Percentiles rank a stretch among this genome's conserved stretches.
Evolutionary conservation across 2,329 filamentous ascomycete genomes (phyloP).

Genomic region (Penicillium sp.): DNA sequence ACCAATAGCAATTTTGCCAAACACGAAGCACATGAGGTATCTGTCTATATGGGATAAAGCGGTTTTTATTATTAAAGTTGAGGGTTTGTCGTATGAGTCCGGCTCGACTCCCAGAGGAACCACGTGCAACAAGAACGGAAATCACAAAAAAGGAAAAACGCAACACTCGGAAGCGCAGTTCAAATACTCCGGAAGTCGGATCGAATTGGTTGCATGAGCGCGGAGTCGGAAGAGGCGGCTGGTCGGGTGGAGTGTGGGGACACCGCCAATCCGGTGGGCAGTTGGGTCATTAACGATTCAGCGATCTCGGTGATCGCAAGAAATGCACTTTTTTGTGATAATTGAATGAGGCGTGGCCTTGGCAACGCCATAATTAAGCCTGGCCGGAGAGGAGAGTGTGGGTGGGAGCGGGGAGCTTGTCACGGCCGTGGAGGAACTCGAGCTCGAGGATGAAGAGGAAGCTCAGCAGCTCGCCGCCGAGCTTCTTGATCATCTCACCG

Average conservation of each 20-base stretch:
- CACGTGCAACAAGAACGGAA: background rate
- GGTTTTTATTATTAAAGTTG: background rate
- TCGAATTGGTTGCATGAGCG: background rate
- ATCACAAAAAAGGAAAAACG: background rate
- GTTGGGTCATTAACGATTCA: constrained; percentile 5
- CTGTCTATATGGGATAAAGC: constrained; percentile 13
- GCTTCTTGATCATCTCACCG: constrained; percentile 79
- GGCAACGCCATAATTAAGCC: constrained; percentile 28
- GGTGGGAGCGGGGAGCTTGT: constrained; percentile 82
- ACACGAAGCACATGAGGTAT: constrained; percentile 13
- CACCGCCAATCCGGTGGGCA: constrained; percentile 4
- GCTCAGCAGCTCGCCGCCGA: constrained; percentile 81
- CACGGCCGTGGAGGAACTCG: constrained; percentile 85
- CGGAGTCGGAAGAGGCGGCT: constrained; percentile 4
- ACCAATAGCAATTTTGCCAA: background rate
- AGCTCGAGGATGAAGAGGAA: constrained; percentile 97
- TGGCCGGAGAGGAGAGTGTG: constrained; percentile 77
- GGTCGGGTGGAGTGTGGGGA: constrained; percentile 2
- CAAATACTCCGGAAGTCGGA: background rate
- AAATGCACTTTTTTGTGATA: constrained; percentile 10
- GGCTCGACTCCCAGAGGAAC: constrained; percentile 11
- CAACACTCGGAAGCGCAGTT: background rate
- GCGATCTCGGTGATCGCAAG: constrained; percentile 10
- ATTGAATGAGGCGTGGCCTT: background rate
- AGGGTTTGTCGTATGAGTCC: constrained; percentile 6